These are phyloP conservation scores for Lactarius trivialis DNA, from an alignment of 768 basidiomycete species.

Conservation along the genomic window DNA sequence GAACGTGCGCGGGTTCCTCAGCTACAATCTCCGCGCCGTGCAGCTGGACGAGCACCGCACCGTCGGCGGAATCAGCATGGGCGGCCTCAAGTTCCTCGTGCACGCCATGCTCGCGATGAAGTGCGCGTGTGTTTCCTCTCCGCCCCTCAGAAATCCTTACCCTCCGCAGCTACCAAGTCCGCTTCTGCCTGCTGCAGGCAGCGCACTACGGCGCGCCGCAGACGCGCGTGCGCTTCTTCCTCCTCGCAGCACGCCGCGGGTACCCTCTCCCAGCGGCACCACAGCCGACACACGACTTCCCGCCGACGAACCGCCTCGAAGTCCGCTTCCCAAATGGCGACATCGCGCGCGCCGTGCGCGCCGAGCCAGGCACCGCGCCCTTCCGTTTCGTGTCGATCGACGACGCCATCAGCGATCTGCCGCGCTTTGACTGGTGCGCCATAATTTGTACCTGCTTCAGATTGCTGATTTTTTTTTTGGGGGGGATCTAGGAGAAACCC, in stretches of 20 bases:
- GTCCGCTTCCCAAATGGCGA: conserved; percentile 45
- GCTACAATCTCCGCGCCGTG: conserved; percentile 34
- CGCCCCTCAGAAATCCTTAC: not conserved
- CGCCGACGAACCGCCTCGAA: conserved; percentile 35
- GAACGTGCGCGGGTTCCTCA: conserved; percentile 43
- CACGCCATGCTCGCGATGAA: conserved; percentile 58
- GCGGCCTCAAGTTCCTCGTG: conserved; percentile 63
- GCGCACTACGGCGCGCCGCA: conserved; percentile 45
- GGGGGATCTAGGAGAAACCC: conserved; percentile 21
- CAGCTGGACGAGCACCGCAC: conserved; percentile 39
- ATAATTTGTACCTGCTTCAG: too few species aligned
- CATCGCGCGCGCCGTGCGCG: conserved; percentile 39
- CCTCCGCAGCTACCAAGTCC: conserved; percentile 37
- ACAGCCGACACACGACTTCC: conserved; percentile 40
- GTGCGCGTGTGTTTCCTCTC: conserved; percentile 32
- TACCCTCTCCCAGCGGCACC: conserved; percentile 36
- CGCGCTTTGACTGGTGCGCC: conserved; percentile 64
- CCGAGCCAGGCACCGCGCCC: conserved; percentile 45
- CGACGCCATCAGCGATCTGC: conserved; percentile 71
- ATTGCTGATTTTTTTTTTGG: not conserved
- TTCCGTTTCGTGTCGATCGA: conserved; percentile 47
- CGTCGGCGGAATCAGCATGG: conserved; percentile 62
- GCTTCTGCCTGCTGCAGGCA: conserved; percentile 40
- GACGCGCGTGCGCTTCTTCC: conserved; percentile 42
- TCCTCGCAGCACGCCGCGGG: conserved; percentile 37